These are phyloP conservation scores for Microcera coccophila DNA, from an alignment of 2,329 filamentous ascomycete genomes.

Conservation along the genomic window DNA sequence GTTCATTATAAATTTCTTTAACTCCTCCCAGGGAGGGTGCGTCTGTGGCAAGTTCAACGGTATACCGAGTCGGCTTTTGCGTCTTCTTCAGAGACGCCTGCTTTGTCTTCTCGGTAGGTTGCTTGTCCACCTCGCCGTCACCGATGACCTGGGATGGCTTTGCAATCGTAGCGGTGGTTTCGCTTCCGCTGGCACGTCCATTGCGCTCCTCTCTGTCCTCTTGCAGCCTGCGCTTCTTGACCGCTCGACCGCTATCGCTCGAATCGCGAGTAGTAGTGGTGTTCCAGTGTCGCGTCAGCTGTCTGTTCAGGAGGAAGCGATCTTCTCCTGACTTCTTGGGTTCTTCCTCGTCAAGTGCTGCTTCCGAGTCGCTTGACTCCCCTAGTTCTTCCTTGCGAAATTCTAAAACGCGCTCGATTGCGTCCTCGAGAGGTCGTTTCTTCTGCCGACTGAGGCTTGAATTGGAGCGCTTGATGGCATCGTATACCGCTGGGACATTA, in stretches of 20 bases:
- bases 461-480: conserved; percentile 79
- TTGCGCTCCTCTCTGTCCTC: conserved; percentile 27
- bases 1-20: conserved; percentile 19
- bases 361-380: conserved; percentile 50
- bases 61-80: conserved; percentile 29
- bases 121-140: conserved; percentile 11
- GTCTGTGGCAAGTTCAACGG: conserved; percentile 26
- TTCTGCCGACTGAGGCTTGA: conserved; percentile 79
- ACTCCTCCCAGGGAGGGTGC: conserved; percentile 29
- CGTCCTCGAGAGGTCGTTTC: conserved; percentile 77
- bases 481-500: conserved; percentile 64
- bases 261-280: conserved; percentile 8
- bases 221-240: conserved; percentile 34
- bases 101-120: conserved; percentile 25
- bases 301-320: conserved; percentile 39
- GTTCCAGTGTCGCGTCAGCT: conserved; percentile 42
- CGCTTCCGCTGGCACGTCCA: conserved; percentile 17
- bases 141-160: conserved; percentile 18
- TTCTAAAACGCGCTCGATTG: conserved; percentile 76
- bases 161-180: conserved; percentile 9
- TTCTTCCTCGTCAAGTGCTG: conserved; percentile 43
- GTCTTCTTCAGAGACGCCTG: conserved; percentile 30
- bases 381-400: conserved; percentile 64
- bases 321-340: conserved; percentile 30
- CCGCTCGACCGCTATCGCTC: conserved; percentile 21